phyloP scores from a whole-genome alignment of 371 early-diverging fungal genomes.

The Umbelopsis sp. region DNA sequence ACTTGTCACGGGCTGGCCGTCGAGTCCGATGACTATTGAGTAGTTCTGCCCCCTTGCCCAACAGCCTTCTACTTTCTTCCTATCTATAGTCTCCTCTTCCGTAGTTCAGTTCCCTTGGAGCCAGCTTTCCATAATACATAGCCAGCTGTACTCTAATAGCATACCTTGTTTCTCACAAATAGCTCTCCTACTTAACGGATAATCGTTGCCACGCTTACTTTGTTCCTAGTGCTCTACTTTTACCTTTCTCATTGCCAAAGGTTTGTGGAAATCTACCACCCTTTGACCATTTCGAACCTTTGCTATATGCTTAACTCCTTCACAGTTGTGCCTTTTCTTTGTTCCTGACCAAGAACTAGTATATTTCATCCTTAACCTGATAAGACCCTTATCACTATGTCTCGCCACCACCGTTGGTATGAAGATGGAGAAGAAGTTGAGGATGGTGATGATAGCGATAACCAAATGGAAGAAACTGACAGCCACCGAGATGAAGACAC shows the following conservation, averaged over 20 bases:
- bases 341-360: slow-evolving; percentile 10
- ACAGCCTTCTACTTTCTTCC: slow-evolving; percentile 1
- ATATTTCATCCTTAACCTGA: slow-evolving; percentile 16
- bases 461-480: slow-evolving; percentile 23
- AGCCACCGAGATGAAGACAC: slow-evolving; percentile 14
- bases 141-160: slow-evolving; percentile 5
- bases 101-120: background rate
- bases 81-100: background rate
- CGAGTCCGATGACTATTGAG: slow-evolving; percentile 12
- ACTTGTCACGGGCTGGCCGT: slow-evolving; percentile 9
- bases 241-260: background rate
- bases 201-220: background rate
- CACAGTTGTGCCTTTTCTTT: background rate
- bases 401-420: slow-evolving; percentile 24
- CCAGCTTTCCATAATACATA: background rate
- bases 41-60: slow-evolving; percentile 10
- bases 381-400: background rate
- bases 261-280: slow-evolving; percentile 17
- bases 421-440: slow-evolving; percentile 33
- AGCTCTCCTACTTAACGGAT: background rate
- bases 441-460: slow-evolving; percentile 29
- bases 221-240: background rate
- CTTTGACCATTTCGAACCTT: slow-evolving; percentile 17
- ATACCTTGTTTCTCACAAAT: background rate
- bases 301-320: slow-evolving; percentile 6